Conservation (phyloP, 805 yeast species). For the Candida namnaoensis region DNA sequence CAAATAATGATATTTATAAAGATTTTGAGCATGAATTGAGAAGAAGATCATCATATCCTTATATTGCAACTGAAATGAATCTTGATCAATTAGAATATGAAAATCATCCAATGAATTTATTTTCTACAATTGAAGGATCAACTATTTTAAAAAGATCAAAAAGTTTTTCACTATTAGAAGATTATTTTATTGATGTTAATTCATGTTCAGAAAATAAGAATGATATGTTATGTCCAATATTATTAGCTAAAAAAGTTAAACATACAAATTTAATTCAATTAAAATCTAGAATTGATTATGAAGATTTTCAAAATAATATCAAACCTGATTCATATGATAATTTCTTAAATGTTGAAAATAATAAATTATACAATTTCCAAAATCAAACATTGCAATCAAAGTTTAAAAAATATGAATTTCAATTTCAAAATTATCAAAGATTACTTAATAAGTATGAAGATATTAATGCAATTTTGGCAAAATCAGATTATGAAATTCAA, state of each 20-base stretch:
- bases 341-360: background rate
- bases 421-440: conserved; percentile 17
- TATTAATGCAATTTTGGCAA: conserved; percentile 46
- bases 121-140: background rate
- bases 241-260: conserved; percentile 6
- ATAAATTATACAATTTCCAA: conserved; percentile 1
- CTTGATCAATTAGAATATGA: conserved; percentile 16
- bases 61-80: conserved; percentile 23
- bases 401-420: conserved; percentile 11
- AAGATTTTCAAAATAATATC: background rate
- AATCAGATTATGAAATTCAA: conserved; percentile 58
- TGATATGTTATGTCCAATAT: conserved; percentile 7
- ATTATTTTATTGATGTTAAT: background rate
- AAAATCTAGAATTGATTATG: background rate
- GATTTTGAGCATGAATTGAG: conserved; percentile 15
- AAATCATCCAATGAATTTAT: conserved; percentile 11
- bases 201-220: conserved; percentile 5
- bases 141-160: conserved; percentile 19
- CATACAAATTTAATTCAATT: conserved; percentile 1
- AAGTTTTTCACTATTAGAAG: conserved; percentile 27
- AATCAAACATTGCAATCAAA: conserved; percentile 10
- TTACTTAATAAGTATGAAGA: conserved; percentile 34
- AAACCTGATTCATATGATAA: background rate
- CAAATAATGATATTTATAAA: background rate
- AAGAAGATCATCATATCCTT: conserved; percentile 33